phyloP scores from a whole-genome alignment of 306 rosid genomes.

The Dalbergia cochinchinensis region DNA sequence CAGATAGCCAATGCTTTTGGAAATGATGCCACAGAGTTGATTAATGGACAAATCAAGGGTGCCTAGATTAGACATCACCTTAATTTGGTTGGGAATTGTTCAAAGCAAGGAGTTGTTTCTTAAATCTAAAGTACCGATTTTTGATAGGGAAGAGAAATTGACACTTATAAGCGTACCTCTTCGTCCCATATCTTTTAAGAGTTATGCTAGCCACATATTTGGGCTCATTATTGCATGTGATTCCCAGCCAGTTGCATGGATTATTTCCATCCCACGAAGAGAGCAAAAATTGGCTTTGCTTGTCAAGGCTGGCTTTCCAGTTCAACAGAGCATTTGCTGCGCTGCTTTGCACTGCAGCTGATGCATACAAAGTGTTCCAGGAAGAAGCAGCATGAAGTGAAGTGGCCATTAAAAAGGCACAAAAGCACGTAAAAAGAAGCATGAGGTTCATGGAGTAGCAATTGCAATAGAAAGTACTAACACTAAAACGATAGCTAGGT shows the following conservation, averaged over 20 bases:
- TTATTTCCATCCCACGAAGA: not conserved
- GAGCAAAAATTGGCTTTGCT: not conserved
- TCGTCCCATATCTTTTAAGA: not conserved
- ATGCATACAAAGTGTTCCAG: too few species aligned
- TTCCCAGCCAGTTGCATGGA: conserved; percentile 30
- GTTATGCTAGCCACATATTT: not conserved
- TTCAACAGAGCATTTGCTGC: conserved; percentile 23
- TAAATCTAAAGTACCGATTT: not conserved
- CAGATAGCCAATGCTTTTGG: not conserved
- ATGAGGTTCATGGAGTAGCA: too few species aligned
- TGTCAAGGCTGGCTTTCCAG: conserved; percentile 21
- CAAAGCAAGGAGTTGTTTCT: not conserved
- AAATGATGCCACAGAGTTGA: too few species aligned
- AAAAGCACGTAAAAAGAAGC: too few species aligned
- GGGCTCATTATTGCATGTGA: not conserved
- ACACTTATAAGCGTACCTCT: conserved; percentile 31
- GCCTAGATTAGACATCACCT: too few species aligned
- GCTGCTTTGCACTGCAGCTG: too few species aligned
- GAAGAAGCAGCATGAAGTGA: not conserved
- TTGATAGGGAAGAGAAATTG: not conserved
- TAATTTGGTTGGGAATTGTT: conserved; percentile 1
- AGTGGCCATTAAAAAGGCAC: not conserved
- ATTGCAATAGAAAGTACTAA: too few species aligned
- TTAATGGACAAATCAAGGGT: too few species aligned
- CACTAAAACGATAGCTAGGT: too few species aligned